phyloP scores from a whole-genome alignment of 1,284 basidiomycete species.

The Apiotrichum montevideense region DNA sequence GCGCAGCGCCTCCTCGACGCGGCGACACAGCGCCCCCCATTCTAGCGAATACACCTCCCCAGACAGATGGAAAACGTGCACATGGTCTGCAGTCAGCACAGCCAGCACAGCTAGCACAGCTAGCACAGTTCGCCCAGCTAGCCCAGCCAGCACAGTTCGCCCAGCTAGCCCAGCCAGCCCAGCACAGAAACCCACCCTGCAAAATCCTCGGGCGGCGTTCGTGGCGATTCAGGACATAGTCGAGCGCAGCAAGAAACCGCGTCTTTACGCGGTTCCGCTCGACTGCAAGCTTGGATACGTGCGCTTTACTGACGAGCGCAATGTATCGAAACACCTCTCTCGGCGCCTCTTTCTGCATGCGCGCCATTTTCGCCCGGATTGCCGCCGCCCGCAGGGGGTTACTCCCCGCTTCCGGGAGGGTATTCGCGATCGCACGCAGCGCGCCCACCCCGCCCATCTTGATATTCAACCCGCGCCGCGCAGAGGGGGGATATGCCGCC shows the following conservation, averaged over 20 bases:
- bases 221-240: slow-evolving; percentile 4
- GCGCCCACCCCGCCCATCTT: no score
- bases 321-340: no score
- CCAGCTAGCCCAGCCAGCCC: background rate
- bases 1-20: background rate
- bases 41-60: slow-evolving; percentile 2
- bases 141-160: no score
- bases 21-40: background rate
- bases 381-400: no score
- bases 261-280: slow-evolving; percentile 16
- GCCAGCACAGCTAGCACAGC: slow-evolving; percentile 9
- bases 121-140: no score
- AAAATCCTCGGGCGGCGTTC: background rate
- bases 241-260: slow-evolving; percentile 16
- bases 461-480: no score
- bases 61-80: slow-evolving; percentile 5
- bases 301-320: no score
- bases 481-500: no score
- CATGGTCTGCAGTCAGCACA: background rate
- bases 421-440: no score
- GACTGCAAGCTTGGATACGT: slow-evolving; percentile 14
- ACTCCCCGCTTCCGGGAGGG: no score
- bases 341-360: no score
- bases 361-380: no score
- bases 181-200: background rate